Percentiles rank a stretch among this genome's conserved stretches.
Evolutionary conservation across 768 basidiomycete genomes (phyloP).

Genomic region (Calocybe gangraenosa): DNA sequence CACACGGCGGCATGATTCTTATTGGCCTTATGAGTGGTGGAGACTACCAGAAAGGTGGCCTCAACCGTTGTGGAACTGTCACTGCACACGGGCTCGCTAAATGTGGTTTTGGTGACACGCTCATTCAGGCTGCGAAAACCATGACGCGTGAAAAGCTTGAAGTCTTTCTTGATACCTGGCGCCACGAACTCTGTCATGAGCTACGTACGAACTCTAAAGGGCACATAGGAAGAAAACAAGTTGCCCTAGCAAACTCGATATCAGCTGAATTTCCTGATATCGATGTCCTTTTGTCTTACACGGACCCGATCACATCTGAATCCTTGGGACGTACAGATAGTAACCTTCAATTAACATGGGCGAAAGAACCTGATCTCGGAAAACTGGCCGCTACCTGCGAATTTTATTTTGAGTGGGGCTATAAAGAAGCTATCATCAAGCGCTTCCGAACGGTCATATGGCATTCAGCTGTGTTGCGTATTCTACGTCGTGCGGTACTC

Average conservation of each 20-base stretch:
- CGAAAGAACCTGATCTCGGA: constrained; percentile 62
- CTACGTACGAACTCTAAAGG: constrained; percentile 66
- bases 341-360: constrained; percentile 37
- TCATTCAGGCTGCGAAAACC: constrained; percentile 55
- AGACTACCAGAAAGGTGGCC: constrained; percentile 77
- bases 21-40: constrained; percentile 87
- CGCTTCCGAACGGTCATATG: constrained; percentile 83
- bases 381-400: constrained; percentile 80
- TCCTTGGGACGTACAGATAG: constrained; percentile 40
- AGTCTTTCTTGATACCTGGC: constrained; percentile 60
- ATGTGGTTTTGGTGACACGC: constrained; percentile 74
- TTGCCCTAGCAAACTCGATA: constrained; percentile 58
- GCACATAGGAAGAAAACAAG: constrained; percentile 59
- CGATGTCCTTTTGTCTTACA: constrained; percentile 74
- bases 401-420: constrained; percentile 90
- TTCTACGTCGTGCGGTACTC: constrained; percentile 61
- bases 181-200: constrained; percentile 55
- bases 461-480: constrained; percentile 67
- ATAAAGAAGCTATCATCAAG: constrained; percentile 75
- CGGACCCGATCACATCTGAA: constrained; percentile 72
- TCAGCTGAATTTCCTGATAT: constrained; percentile 68
- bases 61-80: constrained; percentile 61
- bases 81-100: constrained; percentile 77
- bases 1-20: constrained; percentile 75
- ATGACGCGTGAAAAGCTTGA: constrained; percentile 40